phyloP scores from a whole-genome alignment of 2,329 filamentous ascomycete species.

The Aspergillus calidoustus region DNA sequence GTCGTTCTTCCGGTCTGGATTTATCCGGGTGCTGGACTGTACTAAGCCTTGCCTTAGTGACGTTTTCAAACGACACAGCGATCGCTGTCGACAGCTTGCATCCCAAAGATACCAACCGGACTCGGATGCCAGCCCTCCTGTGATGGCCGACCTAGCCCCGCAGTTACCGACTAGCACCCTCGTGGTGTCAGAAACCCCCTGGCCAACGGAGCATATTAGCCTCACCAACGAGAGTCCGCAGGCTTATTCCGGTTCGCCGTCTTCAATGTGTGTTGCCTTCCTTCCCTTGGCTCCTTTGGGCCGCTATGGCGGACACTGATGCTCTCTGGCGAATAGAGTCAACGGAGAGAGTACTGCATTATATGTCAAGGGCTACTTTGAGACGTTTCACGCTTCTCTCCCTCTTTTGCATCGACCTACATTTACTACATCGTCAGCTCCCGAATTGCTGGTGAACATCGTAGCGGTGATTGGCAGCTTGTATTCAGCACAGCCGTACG shows the following conservation, averaged over 20 bases:
- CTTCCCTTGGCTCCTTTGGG: too few relatives aligned
- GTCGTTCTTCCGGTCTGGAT: too few relatives aligned
- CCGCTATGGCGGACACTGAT: not conserved
- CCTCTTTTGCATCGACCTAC: not conserved
- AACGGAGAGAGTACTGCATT: not conserved
- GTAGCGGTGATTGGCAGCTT: not conserved
- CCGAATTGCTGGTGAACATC: not conserved
- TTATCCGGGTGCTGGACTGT: not conserved
- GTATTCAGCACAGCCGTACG: not conserved
- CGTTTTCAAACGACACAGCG: not conserved
- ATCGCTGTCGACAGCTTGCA: not conserved
- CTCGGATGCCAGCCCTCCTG: not conserved
- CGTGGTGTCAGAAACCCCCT: not conserved
- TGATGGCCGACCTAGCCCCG: not conserved
- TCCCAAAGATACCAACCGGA: not conserved
- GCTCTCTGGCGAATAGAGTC: not conserved
- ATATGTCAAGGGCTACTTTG: not conserved
- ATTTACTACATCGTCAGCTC: not conserved
- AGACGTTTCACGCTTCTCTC: not conserved
- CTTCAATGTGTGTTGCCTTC: not conserved
- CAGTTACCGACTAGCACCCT: not conserved
- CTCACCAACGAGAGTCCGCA: not conserved
- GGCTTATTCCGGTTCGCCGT: not conserved
- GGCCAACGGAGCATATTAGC: not conserved
- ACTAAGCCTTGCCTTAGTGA: not conserved